Conservation (phyloP, 352 stramenopile genomes). For the Achlya hypogyna region DNA sequence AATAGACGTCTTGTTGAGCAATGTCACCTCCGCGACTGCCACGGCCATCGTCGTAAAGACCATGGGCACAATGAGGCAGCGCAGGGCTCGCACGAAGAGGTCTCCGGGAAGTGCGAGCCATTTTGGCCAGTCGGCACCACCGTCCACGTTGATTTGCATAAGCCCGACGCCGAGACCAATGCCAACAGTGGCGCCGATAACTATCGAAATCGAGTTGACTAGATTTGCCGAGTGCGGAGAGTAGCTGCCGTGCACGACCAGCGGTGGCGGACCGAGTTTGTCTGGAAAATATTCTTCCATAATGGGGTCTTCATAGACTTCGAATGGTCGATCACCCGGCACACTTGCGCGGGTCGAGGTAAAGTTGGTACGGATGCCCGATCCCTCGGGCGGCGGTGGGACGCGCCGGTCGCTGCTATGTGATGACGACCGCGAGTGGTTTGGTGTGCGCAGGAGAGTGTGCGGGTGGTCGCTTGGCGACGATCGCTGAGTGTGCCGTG, state of each 20-base stretch:
- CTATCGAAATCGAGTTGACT: neutral
- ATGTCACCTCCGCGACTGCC: constrained; percentile 62
- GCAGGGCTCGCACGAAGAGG: constrained; percentile 62
- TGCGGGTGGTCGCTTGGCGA: neutral
- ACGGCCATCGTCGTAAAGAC: constrained; percentile 71
- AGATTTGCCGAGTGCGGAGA: too few species aligned
- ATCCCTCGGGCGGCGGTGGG: neutral
- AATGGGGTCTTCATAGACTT: neutral
- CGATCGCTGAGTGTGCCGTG: too few species aligned
- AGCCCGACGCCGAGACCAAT: constrained; percentile 36
- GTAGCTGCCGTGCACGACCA: neutral
- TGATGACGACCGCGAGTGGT: neutral
- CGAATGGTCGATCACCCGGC: neutral
- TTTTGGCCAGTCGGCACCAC: constrained; percentile 42
- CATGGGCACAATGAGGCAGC: constrained; percentile 63
- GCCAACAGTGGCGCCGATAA: constrained; percentile 24
- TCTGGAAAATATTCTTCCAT: neutral
- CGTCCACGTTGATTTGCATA: constrained; percentile 34
- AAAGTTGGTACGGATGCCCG: neutral
- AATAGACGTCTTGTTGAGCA: constrained; percentile 53
- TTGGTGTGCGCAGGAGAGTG: neutral
- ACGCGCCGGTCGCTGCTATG: too few species aligned
- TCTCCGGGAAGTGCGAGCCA: constrained; percentile 36
- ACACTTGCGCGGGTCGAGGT: neutral
- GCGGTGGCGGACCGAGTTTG: neutral